Base-by-base conservation (phyloP, 2,329 filamentous ascomycete genomes). In the Triangularia setosa region DNA sequence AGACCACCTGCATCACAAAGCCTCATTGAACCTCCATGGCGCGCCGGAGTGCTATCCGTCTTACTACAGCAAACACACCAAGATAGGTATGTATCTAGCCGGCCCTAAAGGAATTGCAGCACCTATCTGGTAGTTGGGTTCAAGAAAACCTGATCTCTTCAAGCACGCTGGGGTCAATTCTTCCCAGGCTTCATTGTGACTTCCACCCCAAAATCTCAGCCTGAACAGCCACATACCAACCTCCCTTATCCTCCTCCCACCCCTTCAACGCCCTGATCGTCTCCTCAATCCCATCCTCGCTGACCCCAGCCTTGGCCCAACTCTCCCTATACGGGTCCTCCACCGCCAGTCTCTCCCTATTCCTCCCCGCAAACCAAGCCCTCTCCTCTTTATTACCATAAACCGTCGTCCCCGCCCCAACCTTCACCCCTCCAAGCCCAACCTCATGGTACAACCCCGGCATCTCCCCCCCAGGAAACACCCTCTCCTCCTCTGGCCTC, bases 171-270 rank as follows among this genome's bases (percentile, higher is more conserved):
- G n/a, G n/a, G n/a, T n/a, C n/a, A n/a, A n/a, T n/a, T n/a, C n/a
- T n/a, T n/a, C n/a, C n/a, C n/a, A n/a, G n/a, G n/a, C n/a, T n/a
- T n/a, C n/a, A n/a, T n/a, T n/a, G n/a, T n/a, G n/a, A 40, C 27
- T 80, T 80, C 77, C 77, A 78, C 5, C 70, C 78, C 1, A 79
- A 69, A n/a, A 78, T 74, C 67, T 79, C 77, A 16, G 69, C 70
- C 67, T 79, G 74, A 60, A 77, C 14, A 9, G 71, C 66, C 5
- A 68, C 74, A 67, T 71, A 73, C 77, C 76, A 79, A 0, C 76
- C 77, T 68, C 77, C 77, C 54, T 79, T 74, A 12, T 69, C 73
- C 53, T 75, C 72, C 0, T 69, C 75, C 77, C 77, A 79, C 57
- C 68, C 67, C 23, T 69, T 58, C n/a, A 76, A 59, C 2, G 73